Base-by-base conservation (phyloP, 2,329 filamentous ascomycete genomes). In the Aspergillus terreus region DNA sequence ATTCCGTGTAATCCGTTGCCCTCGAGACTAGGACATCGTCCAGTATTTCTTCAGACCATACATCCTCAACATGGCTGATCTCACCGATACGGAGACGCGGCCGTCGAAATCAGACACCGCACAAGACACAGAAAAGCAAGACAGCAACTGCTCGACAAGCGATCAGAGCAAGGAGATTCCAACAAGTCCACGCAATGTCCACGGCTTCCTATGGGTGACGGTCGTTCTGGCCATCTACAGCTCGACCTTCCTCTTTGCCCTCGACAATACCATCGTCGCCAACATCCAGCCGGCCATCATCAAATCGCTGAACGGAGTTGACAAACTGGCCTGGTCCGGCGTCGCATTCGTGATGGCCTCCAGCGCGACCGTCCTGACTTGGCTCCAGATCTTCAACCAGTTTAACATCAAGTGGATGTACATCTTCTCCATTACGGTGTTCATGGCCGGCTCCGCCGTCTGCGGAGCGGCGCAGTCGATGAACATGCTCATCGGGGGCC, bases 401-500 rank as follows among this genome's bases (percentile, higher is more conserved):
- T 78, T 77, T 58, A 66, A 77, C 45, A 63, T 67, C 9, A 79
- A 78, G 50, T 73, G 65, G 66, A 47, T 72, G 33, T 66, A 63
- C 51, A 57, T 71, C 11, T 25, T 54, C 40, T 49, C 47, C 21
- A 48, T 63, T 50, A 32, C 58, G 47, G 9, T 64, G 33, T 63
- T 67, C 47, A 57, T 63, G 49, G 53, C 47, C n/a, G 64, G 63
- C 10, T 50, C 33, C 47, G 61, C 70, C 0, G 47, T 74, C 4
- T 76, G 73, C 52, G 75, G 73, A n/a, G 72, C 64, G 0, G 70
- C 74, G 0, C 71, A 69, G 3, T 68, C 56, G 17, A 72, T 75
- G 63, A 57, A 70, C 46, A 72, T 72, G 32, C 55, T 80, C n/a
- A 80, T 80, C 46, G 54, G 61, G 10, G 67, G 65, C 21, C 62